Base-by-base conservation (phyloP, 352 stramenopile genomes). In the Aphanomyces cochlioides region DNA sequence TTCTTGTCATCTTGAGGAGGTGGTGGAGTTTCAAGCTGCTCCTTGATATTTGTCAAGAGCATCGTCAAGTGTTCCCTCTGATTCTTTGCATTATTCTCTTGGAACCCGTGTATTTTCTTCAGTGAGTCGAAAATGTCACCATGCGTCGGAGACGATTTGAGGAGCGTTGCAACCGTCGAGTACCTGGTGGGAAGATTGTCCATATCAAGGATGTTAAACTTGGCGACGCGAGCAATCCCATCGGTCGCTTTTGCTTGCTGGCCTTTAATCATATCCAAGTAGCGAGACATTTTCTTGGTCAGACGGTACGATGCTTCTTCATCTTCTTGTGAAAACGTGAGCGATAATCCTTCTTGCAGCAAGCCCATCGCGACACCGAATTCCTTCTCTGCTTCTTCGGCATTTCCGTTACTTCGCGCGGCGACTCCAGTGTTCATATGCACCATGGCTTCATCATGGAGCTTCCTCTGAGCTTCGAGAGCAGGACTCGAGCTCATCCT, bases 61-160 rank as follows among this genome's bases (percentile, higher is more conserved):
- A 93, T 75, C 67, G 90, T 64, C 74, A 93, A 72, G 71, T 95
- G 84, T 73, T 92, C 87, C 67, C 82, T 83, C 72, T 92, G 85
- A 73, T 91, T 92, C 54, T 78, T 74, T 12, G 85, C 79, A 76
- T 90, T 96, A 47, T 81, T 58, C 36, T 96, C 87, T 78, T 99
- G 96, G 77, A 99, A 99, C 3, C 96, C 96, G 74, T 98, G 98
- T 47, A 96, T 97, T 69, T 90, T 91, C 56, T 96, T 96, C 19
- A 98, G 71, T 56, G 95, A 92, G 71, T 98, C 94, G 72, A 96
- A 98, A 54, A 93, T 83, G 60, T 93, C 78, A 63, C 84, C 85
- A 43, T 79, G 59, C 15, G 69, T 76, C n/a, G 80, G 79, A 39
- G 82, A 90, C 37, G 64, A 61, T 15, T 72, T 81, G 40, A 93